phyloP scores from a whole-genome alignment of 768 basidiomycete species.

The Podaxis sp. region DNA sequence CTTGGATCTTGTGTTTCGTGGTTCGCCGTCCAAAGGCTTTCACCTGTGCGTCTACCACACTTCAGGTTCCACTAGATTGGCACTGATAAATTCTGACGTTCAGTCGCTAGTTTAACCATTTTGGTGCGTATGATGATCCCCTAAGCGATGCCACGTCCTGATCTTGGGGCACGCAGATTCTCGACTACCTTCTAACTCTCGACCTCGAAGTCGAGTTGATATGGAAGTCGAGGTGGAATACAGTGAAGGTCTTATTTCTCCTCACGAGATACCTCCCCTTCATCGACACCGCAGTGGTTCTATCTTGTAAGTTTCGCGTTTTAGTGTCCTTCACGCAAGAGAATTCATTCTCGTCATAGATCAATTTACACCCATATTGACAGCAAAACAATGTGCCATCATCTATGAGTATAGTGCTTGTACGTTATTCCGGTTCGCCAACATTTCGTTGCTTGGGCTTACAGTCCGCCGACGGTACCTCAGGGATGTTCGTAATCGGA shows the following conservation, averaged over 20 bases:
- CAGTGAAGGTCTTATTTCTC: slow-evolving; percentile 16
- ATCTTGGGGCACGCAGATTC: slow-evolving; percentile 3
- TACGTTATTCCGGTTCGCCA: background rate
- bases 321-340: background rate
- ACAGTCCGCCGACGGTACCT: too few relatives aligned
- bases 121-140: slow-evolving; percentile 2
- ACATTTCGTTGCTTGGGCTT: background rate
- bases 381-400: slow-evolving; percentile 3
- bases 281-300: slow-evolving; percentile 6
- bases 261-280: slow-evolving; percentile 17
- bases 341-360: background rate
- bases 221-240: slow-evolving; percentile 15
- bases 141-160: background rate
- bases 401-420: slow-evolving; percentile 13
- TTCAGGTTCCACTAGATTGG: background rate
- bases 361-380: background rate
- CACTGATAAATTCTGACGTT: background rate
- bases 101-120: slow-evolving; percentile 9
- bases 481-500: slow-evolving; percentile 14
- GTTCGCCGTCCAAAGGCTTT: background rate
- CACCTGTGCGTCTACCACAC: background rate
- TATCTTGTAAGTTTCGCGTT: slow-evolving; percentile 1
- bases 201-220: slow-evolving; percentile 12
- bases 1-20: background rate
- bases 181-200: slow-evolving; percentile 14